Base-by-base conservation (phyloP, 306 rosid genomes). In the Pueraria montana region DNA sequence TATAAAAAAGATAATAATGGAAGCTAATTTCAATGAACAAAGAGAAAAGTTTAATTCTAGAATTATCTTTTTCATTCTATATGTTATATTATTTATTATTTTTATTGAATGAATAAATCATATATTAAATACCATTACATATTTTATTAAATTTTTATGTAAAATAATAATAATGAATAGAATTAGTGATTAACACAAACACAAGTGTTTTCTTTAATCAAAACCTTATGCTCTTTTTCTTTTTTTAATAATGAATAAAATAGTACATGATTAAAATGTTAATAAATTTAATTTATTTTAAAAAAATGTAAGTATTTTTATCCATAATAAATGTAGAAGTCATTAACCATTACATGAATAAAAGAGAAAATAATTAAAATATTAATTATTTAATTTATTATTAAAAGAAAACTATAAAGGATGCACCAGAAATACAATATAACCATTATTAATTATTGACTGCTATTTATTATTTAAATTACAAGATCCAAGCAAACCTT, bases 401-500 rank as follows among this genome's bases (percentile, higher is more conserved):
- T 38, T 38, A 6, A 38, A 38, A 34, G 8, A 8, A 38, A 38
- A 38, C 43, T 38, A 38, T 6, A 38, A 38, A 38, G 2, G 43
- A 1, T 38, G 43, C 11, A 38, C 43, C 43, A 38, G 9, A 38
- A 38, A 38, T 6, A 38, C 0, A 38, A 8, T n/a, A n/a, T n/a
- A n/a, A n/a, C n/a, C n/a, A 38, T 8, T 38, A 6, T 13, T 46
- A 6, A 45, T 70, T 46, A 6, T 59, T 70, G 3, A 27, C 14
- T 30, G 20, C 17, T 6, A 50, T 70, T 21, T 58, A 66, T 80
- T 59, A 65, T 81, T 34, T 63, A 23, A 46, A 46, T 53, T 65
- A 77, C 83, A 58, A 30, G 4, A 40, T 82, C 73, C 56, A 82
- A 59, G 13, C 64, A 56, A 74, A 21, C 32, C 82, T 73, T 49